Evolutionary conservation across 805 yeast species (phyloP).

Genomic region (Hanseniaspora vineae): DNA sequence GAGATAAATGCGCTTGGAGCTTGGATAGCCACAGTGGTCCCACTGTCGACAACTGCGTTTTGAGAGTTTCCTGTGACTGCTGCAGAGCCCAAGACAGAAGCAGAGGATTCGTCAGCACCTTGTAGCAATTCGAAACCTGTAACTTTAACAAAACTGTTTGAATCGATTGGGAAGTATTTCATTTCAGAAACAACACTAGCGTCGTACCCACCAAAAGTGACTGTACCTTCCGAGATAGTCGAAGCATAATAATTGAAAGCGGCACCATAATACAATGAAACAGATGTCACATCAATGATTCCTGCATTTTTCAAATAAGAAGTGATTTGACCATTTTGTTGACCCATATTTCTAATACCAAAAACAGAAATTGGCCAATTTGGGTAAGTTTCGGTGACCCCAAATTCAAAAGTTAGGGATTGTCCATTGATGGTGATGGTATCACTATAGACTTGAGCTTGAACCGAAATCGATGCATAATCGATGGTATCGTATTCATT

Average conservation of each 20-base stretch:
- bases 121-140: not conserved
- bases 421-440: constrained; percentile 1
- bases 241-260: constrained; percentile 1
- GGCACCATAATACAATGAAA: constrained; percentile 4
- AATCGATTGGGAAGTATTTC: constrained; percentile 2
- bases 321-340: not conserved
- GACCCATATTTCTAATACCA: constrained; percentile 5
- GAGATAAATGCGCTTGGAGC: constrained; percentile 1
- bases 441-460: not conserved
- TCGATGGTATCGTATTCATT: not conserved
- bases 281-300: constrained; percentile 1
- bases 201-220: constrained; percentile 6
- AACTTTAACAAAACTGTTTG: not conserved
- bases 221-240: constrained; percentile 2
- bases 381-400: constrained; percentile 3
- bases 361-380: constrained; percentile 3
- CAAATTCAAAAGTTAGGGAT: constrained; percentile 3
- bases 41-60: constrained; percentile 3
- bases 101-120: not conserved
- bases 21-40: constrained; percentile 4
- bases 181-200: not conserved
- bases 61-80: not conserved
- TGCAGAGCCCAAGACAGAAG: not conserved
- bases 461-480: constrained; percentile 3
- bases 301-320: not conserved